These are phyloP conservation scores for Neopestalotiopsis sp. DNA, from an alignment of 2,329 filamentous ascomycete species.

Conservation along the genomic window DNA sequence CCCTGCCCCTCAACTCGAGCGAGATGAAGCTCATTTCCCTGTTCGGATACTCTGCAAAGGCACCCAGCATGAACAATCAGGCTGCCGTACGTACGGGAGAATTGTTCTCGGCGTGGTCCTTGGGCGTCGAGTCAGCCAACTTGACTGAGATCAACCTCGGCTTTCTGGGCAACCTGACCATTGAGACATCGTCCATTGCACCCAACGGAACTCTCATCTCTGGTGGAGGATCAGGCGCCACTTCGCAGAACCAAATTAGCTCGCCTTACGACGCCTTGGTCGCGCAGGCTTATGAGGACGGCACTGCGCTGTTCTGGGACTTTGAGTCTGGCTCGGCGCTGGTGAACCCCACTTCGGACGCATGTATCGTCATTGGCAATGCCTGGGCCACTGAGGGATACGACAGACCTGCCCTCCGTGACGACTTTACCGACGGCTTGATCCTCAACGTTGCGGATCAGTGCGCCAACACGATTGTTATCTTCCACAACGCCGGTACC, in stretches of 20 bases:
- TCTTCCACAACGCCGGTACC: conserved; percentile 56
- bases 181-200: conserved; percentile 28
- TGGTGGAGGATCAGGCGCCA: conserved; percentile 46
- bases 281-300: conserved; percentile 44
- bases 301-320: conserved; percentile 50
- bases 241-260: conserved; percentile 39
- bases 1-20: conserved; percentile 45
- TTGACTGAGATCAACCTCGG: conserved; percentile 20
- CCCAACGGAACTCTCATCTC: conserved; percentile 43
- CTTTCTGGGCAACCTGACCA: conserved; percentile 28
- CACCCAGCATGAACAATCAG: conserved; percentile 39
- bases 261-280: conserved; percentile 45
- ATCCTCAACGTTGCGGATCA: conserved; percentile 49
- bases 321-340: conserved; percentile 41
- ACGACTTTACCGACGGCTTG: conserved; percentile 57
- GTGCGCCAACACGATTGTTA: conserved; percentile 54
- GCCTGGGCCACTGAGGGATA: conserved; percentile 68
- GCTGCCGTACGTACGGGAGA: conserved; percentile 49
- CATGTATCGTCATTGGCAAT: conserved; percentile 62
- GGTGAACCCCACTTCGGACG: conserved; percentile 46
- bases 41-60: conserved; percentile 48
- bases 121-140: conserved; percentile 23
- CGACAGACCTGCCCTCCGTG: conserved; percentile 57
- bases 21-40: conserved; percentile 42
- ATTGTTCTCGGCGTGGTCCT: conserved; percentile 24